Conservation (phyloP, 1,284 basidiomycete species). For the Tranzscheliella williamsii region DNA sequence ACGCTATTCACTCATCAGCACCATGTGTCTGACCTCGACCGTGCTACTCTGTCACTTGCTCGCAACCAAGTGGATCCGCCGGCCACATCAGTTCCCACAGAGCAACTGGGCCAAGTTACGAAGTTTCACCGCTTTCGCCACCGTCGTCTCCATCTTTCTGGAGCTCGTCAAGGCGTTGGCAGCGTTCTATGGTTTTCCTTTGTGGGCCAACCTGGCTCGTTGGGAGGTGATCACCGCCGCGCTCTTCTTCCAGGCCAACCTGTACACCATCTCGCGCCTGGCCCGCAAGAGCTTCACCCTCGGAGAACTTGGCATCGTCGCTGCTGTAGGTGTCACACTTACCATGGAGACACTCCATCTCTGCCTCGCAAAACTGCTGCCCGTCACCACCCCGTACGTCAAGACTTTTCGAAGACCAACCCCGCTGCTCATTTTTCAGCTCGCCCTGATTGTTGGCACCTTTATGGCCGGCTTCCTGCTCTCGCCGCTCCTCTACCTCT, state of each 20-base stretch:
- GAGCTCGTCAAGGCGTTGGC: constrained; percentile 51
- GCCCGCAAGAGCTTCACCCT: constrained; percentile 91
- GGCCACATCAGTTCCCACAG: constrained; percentile 40
- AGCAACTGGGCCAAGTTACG: constrained; percentile 59
- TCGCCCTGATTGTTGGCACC: constrained; percentile 89
- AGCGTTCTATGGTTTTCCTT: constrained; percentile 47
- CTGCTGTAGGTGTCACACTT: constrained; percentile 82
- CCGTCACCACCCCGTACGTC: constrained; percentile 75
- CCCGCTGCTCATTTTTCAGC: constrained; percentile 86
- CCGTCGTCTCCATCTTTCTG: constrained; percentile 54
- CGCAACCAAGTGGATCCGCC: constrained; percentile 43
- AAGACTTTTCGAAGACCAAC: constrained; percentile 91
- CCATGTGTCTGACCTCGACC: constrained; percentile 44
- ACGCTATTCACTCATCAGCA: constrained; percentile 43
- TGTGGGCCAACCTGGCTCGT: constrained; percentile 44
- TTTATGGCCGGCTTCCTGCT: constrained; percentile 88
- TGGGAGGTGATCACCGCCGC: constrained; percentile 74
- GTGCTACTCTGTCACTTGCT: constrained; percentile 31
- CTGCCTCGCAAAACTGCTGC: constrained; percentile 48
- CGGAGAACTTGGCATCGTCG: constrained; percentile 86
- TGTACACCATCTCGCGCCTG: constrained; percentile 85
- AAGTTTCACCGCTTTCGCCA: constrained; percentile 60
- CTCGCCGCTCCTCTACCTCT: constrained; percentile 90
- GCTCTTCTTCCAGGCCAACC: constrained; percentile 84
- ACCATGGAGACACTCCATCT: constrained; percentile 70